Evolutionary conservation across 2,329 filamentous ascomycete genomes (phyloP).

Genomic region (Saccharata proteae): DNA sequence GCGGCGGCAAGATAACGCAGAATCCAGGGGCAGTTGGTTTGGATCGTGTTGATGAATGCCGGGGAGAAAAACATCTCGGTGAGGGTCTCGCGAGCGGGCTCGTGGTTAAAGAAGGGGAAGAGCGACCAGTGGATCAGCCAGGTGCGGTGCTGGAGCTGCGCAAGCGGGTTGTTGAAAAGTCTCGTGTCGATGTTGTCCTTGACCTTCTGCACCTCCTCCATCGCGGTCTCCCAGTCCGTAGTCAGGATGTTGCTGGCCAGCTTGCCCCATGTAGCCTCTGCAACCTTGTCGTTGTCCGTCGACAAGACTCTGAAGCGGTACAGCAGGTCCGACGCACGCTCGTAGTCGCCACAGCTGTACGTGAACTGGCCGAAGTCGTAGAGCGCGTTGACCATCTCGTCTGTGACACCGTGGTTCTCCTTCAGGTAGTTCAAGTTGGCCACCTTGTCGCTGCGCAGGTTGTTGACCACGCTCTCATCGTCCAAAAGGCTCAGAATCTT

Average conservation of each 20-base stretch:
- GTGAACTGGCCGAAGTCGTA: constrained; percentile 96
- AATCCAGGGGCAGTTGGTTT: constrained; percentile 94
- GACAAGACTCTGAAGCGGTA: constrained; percentile 98
- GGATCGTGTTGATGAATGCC: constrained; percentile 98
- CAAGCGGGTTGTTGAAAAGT: constrained; percentile 90
- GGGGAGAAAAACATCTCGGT: constrained; percentile 96
- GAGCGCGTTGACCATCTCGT: constrained; percentile 90
- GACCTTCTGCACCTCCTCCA: constrained; percentile 53
- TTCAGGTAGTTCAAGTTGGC: constrained; percentile 97
- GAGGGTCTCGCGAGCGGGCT: constrained; percentile 76
- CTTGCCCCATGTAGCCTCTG: constrained; percentile 94
- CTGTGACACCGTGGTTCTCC: constrained; percentile 88
- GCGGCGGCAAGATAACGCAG: constrained; percentile 87
- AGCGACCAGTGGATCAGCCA: constrained; percentile 98
- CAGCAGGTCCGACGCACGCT: constrained; percentile 76
- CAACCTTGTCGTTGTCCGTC: constrained; percentile 96
- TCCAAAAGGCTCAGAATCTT: constrained; percentile 81
- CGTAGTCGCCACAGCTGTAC: constrained; percentile 95
- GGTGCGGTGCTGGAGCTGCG: constrained; percentile 89
- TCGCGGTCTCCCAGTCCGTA: constrained; percentile 82
- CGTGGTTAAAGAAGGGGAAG: constrained; percentile 98
- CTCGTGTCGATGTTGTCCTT: constrained; percentile 76
- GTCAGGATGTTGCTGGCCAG: constrained; percentile 90
- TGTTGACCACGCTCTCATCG: constrained; percentile 79
- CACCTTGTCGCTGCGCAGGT: constrained; percentile 90